A percentile compares a stretch with the other conserved stretches of the same genome.
phyloP scores from a whole-genome alignment of 2,329 filamentous ascomycete species.

The Sarocladiaceae sp. region DNA sequence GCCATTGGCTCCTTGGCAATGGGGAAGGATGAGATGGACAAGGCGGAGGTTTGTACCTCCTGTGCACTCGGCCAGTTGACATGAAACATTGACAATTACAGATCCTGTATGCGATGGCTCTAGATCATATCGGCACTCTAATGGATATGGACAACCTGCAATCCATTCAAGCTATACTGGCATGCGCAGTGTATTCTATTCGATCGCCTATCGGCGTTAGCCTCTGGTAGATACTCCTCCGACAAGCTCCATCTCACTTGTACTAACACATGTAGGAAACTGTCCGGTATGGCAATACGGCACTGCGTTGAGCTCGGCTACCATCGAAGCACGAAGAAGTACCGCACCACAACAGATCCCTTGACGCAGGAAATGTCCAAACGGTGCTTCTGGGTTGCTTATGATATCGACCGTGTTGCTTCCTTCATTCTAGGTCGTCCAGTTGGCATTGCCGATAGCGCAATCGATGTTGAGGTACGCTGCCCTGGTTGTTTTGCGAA shows the following conservation, averaged over 20 bases:
- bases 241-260: too few species aligned
- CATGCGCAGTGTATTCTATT: conserved; percentile 24
- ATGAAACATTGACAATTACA: conserved; percentile 4
- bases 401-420: conserved; percentile 24
- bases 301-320: conserved; percentile 29
- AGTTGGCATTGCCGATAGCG: conserved; percentile 3
- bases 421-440: conserved; percentile 22
- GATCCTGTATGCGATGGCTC: conserved; percentile 16
- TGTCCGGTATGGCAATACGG: conserved; percentile 26
- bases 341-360: conserved; percentile 11
- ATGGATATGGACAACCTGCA: conserved; percentile 21
- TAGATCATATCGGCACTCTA: conserved; percentile 16
- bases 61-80: conserved; percentile 9
- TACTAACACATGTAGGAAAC: conserved; percentile 17
- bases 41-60: conserved; percentile 8
- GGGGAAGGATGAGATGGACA: conserved; percentile 6
- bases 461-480: conserved; percentile 10
- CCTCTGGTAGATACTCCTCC: conserved; percentile 2
- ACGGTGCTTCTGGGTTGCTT: conserved; percentile 26
- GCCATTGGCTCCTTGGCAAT: conserved; percentile 8
- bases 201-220: conserved; percentile 6
- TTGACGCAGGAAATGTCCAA: conserved; percentile 23
- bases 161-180: conserved; percentile 26
- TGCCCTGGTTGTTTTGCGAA: neutral
- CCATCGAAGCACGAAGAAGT: conserved; percentile 21